Conservation (phyloP, 805 yeast genomes). For the Ogataea paraovalis region DNA sequence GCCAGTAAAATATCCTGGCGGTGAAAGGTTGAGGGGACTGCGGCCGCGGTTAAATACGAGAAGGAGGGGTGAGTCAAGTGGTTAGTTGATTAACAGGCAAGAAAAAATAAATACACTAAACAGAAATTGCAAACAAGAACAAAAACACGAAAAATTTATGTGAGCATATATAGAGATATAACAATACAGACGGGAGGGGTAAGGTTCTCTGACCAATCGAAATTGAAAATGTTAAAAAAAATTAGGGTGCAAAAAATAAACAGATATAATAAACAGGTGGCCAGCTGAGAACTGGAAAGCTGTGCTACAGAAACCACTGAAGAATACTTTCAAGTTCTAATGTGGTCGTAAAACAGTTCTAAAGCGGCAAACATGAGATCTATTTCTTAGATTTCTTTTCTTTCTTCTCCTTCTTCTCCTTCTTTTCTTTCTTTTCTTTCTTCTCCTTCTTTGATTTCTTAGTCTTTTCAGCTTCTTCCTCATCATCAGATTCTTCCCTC, state of each 20-base stretch:
- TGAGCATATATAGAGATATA: neutral
- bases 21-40: too few relatives aligned
- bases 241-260: neutral
- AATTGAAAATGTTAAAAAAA: neutral
- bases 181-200: neutral
- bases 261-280: neutral
- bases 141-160: neutral
- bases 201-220: neutral
- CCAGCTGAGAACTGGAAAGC: neutral
- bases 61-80: too few relatives aligned
- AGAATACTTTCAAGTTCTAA: slow-evolving; percentile 19
- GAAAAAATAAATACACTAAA: neutral
- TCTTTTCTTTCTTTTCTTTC: slow-evolving; percentile 20
- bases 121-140: neutral
- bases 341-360: neutral
- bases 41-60: too few relatives aligned
- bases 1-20: too few relatives aligned
- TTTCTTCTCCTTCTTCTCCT: slow-evolving; percentile 21
- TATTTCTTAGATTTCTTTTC: slow-evolving; percentile 24
- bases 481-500: neutral
- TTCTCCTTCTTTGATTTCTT: slow-evolving; percentile 22
- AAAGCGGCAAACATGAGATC: neutral
- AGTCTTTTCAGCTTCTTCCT: slow-evolving; percentile 19
- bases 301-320: slow-evolving; percentile 4
- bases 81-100: too few relatives aligned